A percentile compares a stretch with the other conserved stretches of the same genome.
These are phyloP conservation scores for Boletus semigastroideus DNA, from an alignment of 1,284 basidiomycete genomes.

Conservation along the genomic window DNA sequence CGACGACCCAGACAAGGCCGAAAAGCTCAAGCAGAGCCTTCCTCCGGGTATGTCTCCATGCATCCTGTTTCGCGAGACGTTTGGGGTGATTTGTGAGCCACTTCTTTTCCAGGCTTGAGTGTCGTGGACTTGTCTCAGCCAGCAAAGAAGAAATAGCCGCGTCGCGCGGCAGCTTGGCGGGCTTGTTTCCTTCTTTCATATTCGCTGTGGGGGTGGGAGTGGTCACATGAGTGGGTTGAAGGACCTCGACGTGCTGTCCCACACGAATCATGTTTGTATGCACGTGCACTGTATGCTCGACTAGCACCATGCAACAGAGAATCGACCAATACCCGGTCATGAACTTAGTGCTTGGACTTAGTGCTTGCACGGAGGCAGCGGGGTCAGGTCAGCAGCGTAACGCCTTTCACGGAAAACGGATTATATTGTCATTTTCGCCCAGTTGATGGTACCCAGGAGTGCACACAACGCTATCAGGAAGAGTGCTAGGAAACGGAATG, in stretches of 20 bases:
- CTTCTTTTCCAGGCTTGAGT: constrained; percentile 50
- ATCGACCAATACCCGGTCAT: background rate
- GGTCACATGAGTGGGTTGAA: constrained; percentile 1
- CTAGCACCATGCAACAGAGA: constrained; percentile 13
- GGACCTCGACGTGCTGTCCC: constrained; percentile 5
- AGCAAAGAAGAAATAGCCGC: constrained; percentile 68
- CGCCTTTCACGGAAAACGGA: background rate
- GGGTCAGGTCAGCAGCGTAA: too few species aligned
- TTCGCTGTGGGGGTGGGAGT: background rate
- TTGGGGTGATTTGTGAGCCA: background rate
- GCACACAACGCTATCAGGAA: constrained; percentile 26
- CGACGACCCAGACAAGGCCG: constrained; percentile 97
- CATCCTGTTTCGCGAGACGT: background rate
- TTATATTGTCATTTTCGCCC: constrained; percentile 17
- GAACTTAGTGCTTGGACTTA: too few species aligned
- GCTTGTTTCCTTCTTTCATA: background rate
- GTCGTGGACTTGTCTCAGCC: constrained; percentile 65
- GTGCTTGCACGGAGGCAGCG: too few species aligned
- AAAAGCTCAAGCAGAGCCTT: constrained; percentile 95
- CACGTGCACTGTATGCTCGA: constrained; percentile 19
- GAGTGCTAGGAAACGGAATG: constrained; percentile 17
- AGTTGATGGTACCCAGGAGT: constrained; percentile 21
- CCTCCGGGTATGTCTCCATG: constrained; percentile 77
- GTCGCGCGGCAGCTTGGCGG: too few species aligned
- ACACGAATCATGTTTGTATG: constrained; percentile 23